phyloP scores from a whole-genome alignment of 371 early-diverging fungal species.

The Agmasoma carcini region DNA sequence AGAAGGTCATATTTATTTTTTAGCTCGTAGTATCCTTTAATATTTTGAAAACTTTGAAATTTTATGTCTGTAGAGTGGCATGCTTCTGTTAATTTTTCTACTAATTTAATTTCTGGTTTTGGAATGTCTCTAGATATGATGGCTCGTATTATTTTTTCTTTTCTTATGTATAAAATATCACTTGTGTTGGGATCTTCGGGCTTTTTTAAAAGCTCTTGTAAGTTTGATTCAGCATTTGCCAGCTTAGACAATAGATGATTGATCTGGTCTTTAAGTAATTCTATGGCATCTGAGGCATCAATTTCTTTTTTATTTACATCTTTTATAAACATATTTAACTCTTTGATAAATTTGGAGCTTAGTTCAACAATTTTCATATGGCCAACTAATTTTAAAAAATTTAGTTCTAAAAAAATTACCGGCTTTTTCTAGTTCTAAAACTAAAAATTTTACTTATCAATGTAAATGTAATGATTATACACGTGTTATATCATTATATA shows the following conservation, averaged over 20 bases:
- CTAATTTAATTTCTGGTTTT: conserved; percentile 13
- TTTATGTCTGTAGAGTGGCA: conserved; percentile 8
- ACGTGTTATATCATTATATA: too few relatives aligned
- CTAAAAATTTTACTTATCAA: too few relatives aligned
- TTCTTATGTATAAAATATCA: conserved; percentile 4
- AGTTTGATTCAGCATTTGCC: too few relatives aligned
- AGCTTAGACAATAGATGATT: too few relatives aligned
- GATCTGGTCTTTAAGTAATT: too few relatives aligned
- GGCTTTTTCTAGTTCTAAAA: too few relatives aligned
- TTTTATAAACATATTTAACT: conserved; percentile 8
- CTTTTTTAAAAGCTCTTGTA: too few relatives aligned
- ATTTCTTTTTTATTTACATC: background rate
- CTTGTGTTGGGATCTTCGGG: too few relatives aligned
- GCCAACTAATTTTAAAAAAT: too few relatives aligned
- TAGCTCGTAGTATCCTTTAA: background rate
- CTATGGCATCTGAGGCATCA: background rate
- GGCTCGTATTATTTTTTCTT: conserved; percentile 3
- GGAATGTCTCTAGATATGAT: conserved; percentile 7
- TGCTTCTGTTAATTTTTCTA: background rate
- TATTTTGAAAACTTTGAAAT: background rate
- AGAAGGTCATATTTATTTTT: conserved; percentile 6
- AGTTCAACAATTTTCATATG: conserved; percentile 17
- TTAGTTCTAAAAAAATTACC: too few relatives aligned
- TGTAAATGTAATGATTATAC: too few relatives aligned
- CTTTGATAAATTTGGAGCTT: conserved; percentile 13